Evolutionary conservation across 768 basidiomycete genomes (phyloP), one percentile per base, ranked within the genome.

Genomic region (Mycena crocata): DNA sequence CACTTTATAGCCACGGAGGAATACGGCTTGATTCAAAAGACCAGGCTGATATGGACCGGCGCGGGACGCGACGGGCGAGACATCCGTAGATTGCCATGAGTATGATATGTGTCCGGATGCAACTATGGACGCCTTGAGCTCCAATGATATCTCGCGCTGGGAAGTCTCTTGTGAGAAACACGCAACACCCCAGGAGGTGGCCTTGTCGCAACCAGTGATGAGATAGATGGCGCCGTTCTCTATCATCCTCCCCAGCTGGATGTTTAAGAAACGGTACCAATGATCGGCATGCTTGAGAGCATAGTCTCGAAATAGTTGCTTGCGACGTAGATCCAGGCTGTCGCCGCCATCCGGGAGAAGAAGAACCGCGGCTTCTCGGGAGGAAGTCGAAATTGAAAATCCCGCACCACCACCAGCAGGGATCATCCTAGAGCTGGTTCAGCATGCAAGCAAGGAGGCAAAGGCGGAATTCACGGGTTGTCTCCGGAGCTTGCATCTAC

Each of bases 1-100:
- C 40, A 56, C 55, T 37, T 44, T 56, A 40, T 56, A 56, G 13
- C 55, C 55, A 24, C 55, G 55, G 40, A 56, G 55, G 40, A 56
- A 56, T 23, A 56, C 55, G 3, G 55, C 42, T n/a, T 56, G 55
- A 40, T 56, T 56, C 30, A 37, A 49, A 49, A 9, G 30, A 26
- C 48, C 48, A 31, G 48, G 48, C 13, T 49, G 24, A 23, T 54
- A 34, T 35, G 52, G 52, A 26, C 52, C 55, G 19, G 55, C 55
- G 40, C 55, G 55, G 15, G 55, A 15, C 6, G 55, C 55, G 55
- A 56, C 40, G 5, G 55, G 55, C 21, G 40, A 21, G 26, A 56
- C 39, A 21, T 54, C 37, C 1, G 42, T 14, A 5, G 55, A 42
- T 7, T 31, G 28, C 55, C 55, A 56, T 17, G 52, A 37, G 37